These are phyloP conservation scores for Juncus inflexus DNA, from an alignment of 176 grass and related monocot genomes.

Conservation along the genomic window DNA sequence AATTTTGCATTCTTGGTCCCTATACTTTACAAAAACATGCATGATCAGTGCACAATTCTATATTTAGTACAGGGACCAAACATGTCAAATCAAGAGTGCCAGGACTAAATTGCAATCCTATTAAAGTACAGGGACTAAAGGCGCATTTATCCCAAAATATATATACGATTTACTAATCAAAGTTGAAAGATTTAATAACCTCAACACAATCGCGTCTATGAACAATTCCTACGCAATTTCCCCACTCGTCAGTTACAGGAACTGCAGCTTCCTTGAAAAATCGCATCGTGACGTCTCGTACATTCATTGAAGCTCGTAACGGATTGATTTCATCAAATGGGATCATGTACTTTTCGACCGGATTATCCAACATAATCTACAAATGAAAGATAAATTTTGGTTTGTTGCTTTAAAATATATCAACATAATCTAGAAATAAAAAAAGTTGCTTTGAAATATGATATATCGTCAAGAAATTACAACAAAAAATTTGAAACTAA, in stretches of 20 bases:
- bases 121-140: too few species aligned
- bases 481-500: slow-evolving; percentile 18
- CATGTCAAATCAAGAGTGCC: too few species aligned
- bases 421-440: not conserved
- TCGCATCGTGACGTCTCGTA: slow-evolving; percentile 55
- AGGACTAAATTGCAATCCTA: too few species aligned
- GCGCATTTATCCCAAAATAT: too few species aligned
- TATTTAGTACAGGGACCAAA: too few species aligned
- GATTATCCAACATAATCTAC: slow-evolving; percentile 79
- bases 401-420: too few species aligned
- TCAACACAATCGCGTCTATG: slow-evolving; percentile 56
- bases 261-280: slow-evolving; percentile 58
- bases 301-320: slow-evolving; percentile 46
- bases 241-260: slow-evolving; percentile 86
- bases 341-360: slow-evolving; percentile 87
- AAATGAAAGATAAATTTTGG: not conserved
- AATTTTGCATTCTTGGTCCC: too few species aligned
- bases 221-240: slow-evolving; percentile 75
- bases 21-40: too few species aligned
- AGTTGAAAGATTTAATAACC: slow-evolving; percentile 27
- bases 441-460: slow-evolving; percentile 17
- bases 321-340: slow-evolving; percentile 62
- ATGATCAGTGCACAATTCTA: too few species aligned
- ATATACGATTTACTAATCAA: too few species aligned
- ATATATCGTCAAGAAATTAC: not conserved